phyloP scores from a whole-genome alignment of 2,329 filamentous ascomycete genomes.

The Xylariaceae sp. region DNA sequence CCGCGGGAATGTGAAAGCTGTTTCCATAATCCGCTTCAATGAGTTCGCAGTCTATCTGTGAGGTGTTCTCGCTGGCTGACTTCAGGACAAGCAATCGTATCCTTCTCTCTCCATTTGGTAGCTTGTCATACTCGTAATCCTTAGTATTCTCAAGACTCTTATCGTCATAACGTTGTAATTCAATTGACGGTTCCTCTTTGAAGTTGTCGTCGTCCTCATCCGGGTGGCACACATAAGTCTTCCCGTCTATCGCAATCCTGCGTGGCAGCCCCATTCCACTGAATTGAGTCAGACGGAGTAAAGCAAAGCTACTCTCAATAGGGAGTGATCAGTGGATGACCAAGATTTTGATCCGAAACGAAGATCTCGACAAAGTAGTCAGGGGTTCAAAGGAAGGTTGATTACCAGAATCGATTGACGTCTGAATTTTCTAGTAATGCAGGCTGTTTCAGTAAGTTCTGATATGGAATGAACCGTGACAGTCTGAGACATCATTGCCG shows the following conservation, averaged over 20 bases:
- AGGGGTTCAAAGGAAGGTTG: too few relatives aligned
- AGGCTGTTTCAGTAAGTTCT: not conserved
- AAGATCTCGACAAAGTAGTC: too few relatives aligned
- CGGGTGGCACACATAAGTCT: not conserved
- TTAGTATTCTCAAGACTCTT: not conserved
- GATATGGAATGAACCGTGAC: not conserved
- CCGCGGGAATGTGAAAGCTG: not conserved
- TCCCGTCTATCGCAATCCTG: not conserved
- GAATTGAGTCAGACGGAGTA: not conserved
- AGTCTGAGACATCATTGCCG: not conserved
- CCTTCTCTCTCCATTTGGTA: not conserved
- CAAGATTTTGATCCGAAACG: not conserved
- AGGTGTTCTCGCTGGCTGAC: not conserved
- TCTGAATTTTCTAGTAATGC: too few relatives aligned
- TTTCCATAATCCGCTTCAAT: not conserved
- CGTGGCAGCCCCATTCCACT: not conserved
- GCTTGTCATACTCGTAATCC: not conserved
- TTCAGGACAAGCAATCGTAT: not conserved
- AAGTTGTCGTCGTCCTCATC: not conserved
- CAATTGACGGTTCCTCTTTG: not conserved
- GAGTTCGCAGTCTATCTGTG: not conserved
- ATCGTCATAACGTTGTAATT: not conserved
- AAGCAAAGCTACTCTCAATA: not conserved
- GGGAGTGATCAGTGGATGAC: not conserved
- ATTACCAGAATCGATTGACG: too few relatives aligned